Evolutionary conservation across 2,329 filamentous ascomycete genomes (phyloP), one percentile per base, ranked within the genome.

Genomic region (Monosporascus sp.): DNA sequence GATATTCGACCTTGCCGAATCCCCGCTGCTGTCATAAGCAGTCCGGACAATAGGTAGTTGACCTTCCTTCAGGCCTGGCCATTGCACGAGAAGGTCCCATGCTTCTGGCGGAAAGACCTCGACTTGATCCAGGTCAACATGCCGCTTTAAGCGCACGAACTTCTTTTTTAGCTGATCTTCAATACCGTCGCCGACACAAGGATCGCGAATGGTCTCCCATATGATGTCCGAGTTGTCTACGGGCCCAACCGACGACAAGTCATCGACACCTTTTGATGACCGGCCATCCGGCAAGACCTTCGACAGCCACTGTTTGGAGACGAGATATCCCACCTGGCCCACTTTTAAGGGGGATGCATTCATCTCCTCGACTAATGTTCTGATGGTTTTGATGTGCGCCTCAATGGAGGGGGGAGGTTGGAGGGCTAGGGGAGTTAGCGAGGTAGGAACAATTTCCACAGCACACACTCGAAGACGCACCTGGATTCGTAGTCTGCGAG

Each of bases 201-300:
- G 72, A 54, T 83, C 79, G 49, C 69, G 70, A 53, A 85, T 74
- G 37, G 79, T 76, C 57, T 85, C 79, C 54, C 85, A 75, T 50
- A 92, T 83, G 55, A 97, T 85, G 65, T 92, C 88, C 0, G 88
- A 85, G 66, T 97, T 97, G 74, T 97, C 90, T 35, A 97, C 81
- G 0, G 89, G 88, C 1, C 91, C 91, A 52, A 94, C 80, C 7
- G 73, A 62, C 11, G 77, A 67, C n/a, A 77, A 73, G 57, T 88
- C 88, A 55, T 81, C 78, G 57, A 79, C 76, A 20, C 76, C 77
- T 53, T 81, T 78, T 17, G 76, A 70, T n/a, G 83, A 80, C 8
- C 80, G 77, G 48, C 81, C 82, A 52, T 89, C 77, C 24, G 87
- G 80, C 54, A 87, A 75, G 3, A 94, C 89, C 54, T 83, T 82